Conservation (phyloP, 371 early-diverging fungal genomes). For the Mucor irregularis region DNA sequence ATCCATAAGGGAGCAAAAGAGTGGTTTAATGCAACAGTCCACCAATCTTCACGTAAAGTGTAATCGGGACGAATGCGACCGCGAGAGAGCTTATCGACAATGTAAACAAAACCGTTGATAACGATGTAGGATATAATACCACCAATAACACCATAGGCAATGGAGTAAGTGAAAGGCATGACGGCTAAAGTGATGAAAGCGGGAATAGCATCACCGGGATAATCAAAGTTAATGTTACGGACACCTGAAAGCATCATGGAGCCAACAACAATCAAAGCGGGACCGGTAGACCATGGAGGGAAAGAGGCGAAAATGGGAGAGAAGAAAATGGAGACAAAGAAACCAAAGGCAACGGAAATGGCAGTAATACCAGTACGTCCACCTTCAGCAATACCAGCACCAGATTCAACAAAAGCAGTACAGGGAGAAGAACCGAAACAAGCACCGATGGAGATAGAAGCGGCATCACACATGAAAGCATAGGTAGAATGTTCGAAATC, state of each 20-base stretch:
- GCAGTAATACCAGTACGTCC: slow-evolving; percentile 79
- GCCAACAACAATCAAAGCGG: slow-evolving; percentile 78
- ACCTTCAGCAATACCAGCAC: slow-evolving; percentile 81
- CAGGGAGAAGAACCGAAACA: slow-evolving; percentile 74
- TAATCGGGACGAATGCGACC: slow-evolving; percentile 56
- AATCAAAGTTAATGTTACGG: slow-evolving; percentile 74
- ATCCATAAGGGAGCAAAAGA: slow-evolving; percentile 42
- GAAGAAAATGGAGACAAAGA: slow-evolving; percentile 78
- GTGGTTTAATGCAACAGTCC: slow-evolving; percentile 38
- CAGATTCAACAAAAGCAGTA: slow-evolving; percentile 80
- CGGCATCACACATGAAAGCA: slow-evolving; percentile 75
- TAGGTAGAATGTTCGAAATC: slow-evolving; percentile 75
- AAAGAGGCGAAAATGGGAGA: slow-evolving; percentile 84
- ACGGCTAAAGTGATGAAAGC: slow-evolving; percentile 76
- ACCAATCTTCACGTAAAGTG: slow-evolving; percentile 49
- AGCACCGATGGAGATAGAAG: slow-evolving; percentile 65
- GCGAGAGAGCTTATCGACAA: slow-evolving; percentile 49
- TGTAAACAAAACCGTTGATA: slow-evolving; percentile 55
- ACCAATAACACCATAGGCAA: slow-evolving; percentile 71
- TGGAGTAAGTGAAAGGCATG: slow-evolving; percentile 78
- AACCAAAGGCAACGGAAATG: slow-evolving; percentile 62
- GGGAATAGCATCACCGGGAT: slow-evolving; percentile 75
- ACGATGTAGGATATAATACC: slow-evolving; percentile 61
- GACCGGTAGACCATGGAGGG: slow-evolving; percentile 85
- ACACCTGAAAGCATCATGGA: slow-evolving; percentile 76